phyloP scores from a whole-genome alignment of 202 grass and related monocot genomes.

The Zoysia matrella region DNA sequence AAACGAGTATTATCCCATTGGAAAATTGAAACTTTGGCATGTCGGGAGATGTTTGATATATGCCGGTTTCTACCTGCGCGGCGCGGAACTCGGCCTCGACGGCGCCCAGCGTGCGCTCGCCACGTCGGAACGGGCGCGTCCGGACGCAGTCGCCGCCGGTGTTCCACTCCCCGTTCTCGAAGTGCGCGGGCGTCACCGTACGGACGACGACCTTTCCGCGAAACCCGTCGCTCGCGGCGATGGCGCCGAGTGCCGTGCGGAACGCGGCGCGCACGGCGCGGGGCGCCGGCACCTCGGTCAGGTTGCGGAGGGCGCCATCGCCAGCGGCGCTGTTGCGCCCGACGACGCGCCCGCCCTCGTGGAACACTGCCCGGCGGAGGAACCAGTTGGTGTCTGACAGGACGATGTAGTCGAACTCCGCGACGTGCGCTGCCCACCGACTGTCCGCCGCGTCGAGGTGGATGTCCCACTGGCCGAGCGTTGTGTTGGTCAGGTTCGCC shows the following conservation, averaged over 20 bases:
- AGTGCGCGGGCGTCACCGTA: conserved; percentile 66
- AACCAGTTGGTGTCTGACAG: conserved; percentile 58
- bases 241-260: conserved; percentile 40
- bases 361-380: conserved; percentile 63
- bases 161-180: conserved; percentile 77
- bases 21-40: not conserved
- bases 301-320: not conserved
- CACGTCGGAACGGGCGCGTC: conserved; percentile 47
- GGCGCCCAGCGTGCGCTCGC: conserved; percentile 45
- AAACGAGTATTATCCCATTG: no score
- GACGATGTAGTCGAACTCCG: no score
- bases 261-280: conserved; percentile 53
- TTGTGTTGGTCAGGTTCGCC: no score
- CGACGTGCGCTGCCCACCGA: no score
- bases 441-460: no score
- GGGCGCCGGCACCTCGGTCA: conserved; percentile 49
- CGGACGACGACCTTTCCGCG: conserved; percentile 44
- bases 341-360: conserved; percentile 48
- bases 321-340: conserved; percentile 57
- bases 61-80: conserved; percentile 36
- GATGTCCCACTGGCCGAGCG: no score
- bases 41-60: not conserved
- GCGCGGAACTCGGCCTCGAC: conserved; percentile 48
- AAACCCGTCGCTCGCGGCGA: conserved; percentile 12
- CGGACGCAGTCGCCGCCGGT: conserved; percentile 68